Conservation (phyloP, 495 filamentous ascomycete species). For the Podospora conica region DNA sequence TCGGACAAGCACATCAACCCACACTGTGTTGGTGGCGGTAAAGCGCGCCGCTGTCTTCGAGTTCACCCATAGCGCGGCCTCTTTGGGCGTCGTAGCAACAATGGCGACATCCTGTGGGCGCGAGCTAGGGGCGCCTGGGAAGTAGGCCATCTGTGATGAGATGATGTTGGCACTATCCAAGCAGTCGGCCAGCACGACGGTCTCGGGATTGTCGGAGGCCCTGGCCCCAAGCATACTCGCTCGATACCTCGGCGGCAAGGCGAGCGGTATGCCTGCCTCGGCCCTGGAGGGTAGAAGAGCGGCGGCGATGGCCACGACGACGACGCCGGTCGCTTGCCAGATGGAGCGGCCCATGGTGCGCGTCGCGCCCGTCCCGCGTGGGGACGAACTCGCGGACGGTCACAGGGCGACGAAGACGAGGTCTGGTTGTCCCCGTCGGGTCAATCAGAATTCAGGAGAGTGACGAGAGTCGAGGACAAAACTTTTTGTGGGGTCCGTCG, state of each 20-base stretch:
- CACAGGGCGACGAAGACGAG: background rate
- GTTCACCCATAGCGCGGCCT: constrained; percentile 31
- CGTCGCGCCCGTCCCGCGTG: background rate
- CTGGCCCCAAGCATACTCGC: background rate
- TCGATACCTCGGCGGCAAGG: background rate
- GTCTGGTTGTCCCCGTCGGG: background rate
- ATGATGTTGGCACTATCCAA: constrained; percentile 12
- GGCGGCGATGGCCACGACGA: background rate
- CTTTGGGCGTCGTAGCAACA: constrained; percentile 21
- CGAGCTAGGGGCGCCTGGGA: constrained; percentile 12
- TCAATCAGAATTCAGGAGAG: background rate
- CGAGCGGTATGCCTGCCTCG: background rate
- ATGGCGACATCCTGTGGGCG: constrained; percentile 29
- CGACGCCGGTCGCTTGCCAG: background rate
- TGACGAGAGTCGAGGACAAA: background rate
- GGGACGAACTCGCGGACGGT: background rate
- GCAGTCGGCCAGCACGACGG: constrained; percentile 32
- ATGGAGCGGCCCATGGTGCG: background rate
- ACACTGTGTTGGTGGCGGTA: constrained; percentile 15
- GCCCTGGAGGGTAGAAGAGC: background rate
- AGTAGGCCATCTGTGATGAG: constrained; percentile 38
- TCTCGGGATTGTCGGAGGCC: constrained; percentile 13
- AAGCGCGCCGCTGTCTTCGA: constrained; percentile 30
- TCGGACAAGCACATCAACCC: background rate
- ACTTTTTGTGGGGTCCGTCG: background rate